Base-by-base conservation (phyloP, 1,284 basidiomycete genomes). In the Cryptococcus sp. region DNA sequence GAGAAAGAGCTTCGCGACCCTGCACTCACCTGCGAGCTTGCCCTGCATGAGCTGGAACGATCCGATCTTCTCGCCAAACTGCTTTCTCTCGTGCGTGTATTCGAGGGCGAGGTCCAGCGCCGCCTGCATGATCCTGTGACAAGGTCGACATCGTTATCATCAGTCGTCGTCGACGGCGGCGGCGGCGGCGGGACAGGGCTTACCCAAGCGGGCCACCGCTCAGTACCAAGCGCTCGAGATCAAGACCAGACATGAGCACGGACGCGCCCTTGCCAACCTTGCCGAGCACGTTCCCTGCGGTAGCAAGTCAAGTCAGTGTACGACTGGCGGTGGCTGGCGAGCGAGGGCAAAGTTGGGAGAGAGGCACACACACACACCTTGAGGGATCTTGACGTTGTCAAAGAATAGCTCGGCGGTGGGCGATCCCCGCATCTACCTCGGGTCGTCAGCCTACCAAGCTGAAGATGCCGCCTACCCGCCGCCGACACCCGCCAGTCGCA, bases 1-100 rank as follows among this genome's bases (percentile, higher is more conserved):
- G n/a, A n/a, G n/a, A 33, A 33, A 4, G 9, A 4, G 9, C 28
- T 9, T 9, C 28, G 28, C 28, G 9, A 33, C 28, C 9, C 9
- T 9, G 5, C 16, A 61, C 70, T 57, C 46, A 71, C 71, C 72
- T 16, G 80, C 79, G 56, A 80, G 70, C 67, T 80, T 77, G 83
- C 90, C 93, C 83, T 97, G 94, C 87, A 97, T 93, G 53, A 96
- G 78, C 75, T 97, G 93, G 81, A 97, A 96, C 37, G 87, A 87
- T n/a, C 87, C 94, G 49, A 97, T 82, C 4, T 86, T 84, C 66
- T 85, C 83, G 42, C 87, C 89, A 68, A 97, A 97, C 72, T 97
- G 93, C 75, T 91, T 85, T 63, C 93, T 83, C 59, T 93, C 85
- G 73, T 97, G 93, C 8, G 92, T 84, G 72, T 97, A 97, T 68